These are phyloP conservation scores for Pilatotrama ljubarskyi DNA, from an alignment of 768 basidiomycete genomes.

Conservation along the genomic window DNA sequence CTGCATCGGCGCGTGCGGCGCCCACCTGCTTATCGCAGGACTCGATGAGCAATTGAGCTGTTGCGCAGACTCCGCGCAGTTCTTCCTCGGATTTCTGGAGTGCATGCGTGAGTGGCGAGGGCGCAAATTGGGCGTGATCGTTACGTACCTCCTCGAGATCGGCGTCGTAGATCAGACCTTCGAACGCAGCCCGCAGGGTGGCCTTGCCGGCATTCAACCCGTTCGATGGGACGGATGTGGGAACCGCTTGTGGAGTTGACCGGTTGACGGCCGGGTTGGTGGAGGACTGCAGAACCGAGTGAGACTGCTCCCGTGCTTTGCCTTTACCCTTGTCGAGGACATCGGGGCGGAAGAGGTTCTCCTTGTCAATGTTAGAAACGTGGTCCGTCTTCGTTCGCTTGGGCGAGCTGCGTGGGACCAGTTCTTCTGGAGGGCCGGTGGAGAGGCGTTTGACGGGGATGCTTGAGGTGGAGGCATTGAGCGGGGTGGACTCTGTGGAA, in stretches of 20 bases:
- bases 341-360: conserved; percentile 22
- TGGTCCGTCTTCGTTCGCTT: conserved; percentile 36
- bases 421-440: conserved; percentile 19
- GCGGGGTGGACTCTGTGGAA: conserved; percentile 17
- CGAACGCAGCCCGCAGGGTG: not conserved
- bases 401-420: conserved; percentile 13
- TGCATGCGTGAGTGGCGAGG: not conserved
- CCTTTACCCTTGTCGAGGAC: conserved; percentile 21
- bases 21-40: conserved; percentile 12
- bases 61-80: conserved; percentile 1
- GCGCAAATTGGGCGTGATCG: not conserved
- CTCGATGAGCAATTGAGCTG: conserved; percentile 1
- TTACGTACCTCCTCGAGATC: conserved; percentile 15
- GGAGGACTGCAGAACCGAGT: not conserved
- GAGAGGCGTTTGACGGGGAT: conserved; percentile 36
- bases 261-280: not conserved
- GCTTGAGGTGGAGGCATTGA: conserved; percentile 8
- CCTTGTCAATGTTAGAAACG: conserved; percentile 28
- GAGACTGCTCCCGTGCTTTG: conserved; percentile 13
- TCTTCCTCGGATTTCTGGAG: conserved; percentile 10
- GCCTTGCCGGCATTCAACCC: not conserved
- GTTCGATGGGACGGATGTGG: not conserved
- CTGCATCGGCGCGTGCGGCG: conserved; percentile 9
- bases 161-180: conserved; percentile 1
- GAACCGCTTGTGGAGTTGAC: not conserved